phyloP scores from a whole-genome alignment of 2,329 filamentous ascomycete species.

The Colletotrichum spaethianum region DNA sequence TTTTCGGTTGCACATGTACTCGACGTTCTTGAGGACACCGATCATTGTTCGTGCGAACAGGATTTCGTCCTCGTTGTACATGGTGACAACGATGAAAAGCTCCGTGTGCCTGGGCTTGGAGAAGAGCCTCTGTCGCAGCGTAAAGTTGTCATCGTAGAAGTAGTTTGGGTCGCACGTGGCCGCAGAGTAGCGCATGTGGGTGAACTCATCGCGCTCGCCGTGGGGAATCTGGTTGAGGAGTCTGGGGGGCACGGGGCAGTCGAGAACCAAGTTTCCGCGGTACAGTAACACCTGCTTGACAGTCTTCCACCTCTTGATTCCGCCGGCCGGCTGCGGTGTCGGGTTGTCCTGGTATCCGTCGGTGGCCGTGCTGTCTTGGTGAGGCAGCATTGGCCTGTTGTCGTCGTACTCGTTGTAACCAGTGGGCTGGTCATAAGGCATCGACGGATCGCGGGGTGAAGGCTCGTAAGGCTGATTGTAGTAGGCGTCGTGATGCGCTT shows the following conservation, averaged over 20 bases:
- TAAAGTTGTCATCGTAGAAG: conserved; percentile 92
- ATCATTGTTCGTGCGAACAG: conserved; percentile 96
- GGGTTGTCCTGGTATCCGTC: conserved; percentile 64
- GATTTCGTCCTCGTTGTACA: conserved; percentile 99
- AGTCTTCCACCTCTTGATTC: conserved; percentile 94
- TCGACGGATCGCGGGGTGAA: conserved; percentile 68
- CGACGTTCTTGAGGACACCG: conserved; percentile 98
- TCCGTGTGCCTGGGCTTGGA: conserved; percentile 94
- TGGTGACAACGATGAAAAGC: conserved; percentile 95
- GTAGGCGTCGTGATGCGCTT: conserved; percentile 90
- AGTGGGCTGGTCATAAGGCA: conserved; percentile 61
- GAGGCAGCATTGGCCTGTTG: conserved; percentile 81
- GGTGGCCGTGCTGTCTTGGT: conserved; percentile 65
- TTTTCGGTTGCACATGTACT: conserved; percentile 95
- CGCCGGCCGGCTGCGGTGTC: conserved; percentile 62
- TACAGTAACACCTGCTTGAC: conserved; percentile 99
- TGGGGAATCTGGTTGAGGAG: conserved; percentile 91
- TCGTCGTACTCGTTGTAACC: conserved; percentile 73
- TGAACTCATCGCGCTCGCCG: conserved; percentile 92
- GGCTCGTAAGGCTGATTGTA: conserved; percentile 88
- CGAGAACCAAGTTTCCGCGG: conserved; percentile 95
- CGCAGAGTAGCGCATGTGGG: conserved; percentile 93
- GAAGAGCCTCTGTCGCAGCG: conserved; percentile 90
- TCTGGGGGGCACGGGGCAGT: conserved; percentile 93
- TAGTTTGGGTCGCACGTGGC: conserved; percentile 93